Evolutionary conservation across 495 filamentous ascomycete genomes (phyloP), one percentile per base, ranked within the genome.

Genomic region (Penicillium daleae): DNA sequence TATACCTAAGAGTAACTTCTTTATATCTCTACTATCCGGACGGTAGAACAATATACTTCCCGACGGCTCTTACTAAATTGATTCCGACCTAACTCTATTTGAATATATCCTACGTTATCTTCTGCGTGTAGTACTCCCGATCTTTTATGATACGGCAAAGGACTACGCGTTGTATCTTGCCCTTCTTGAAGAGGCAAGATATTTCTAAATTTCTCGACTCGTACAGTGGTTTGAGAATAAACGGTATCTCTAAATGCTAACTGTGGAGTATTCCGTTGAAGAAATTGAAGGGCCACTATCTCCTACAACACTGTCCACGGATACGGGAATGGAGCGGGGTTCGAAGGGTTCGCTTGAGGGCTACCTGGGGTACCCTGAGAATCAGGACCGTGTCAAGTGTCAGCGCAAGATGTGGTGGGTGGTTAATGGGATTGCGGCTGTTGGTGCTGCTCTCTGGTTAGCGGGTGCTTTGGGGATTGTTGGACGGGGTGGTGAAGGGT

Each of bases 381-480:
- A 68, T 59, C 49, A 77, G 67, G 31, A 78, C 58, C 76, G 57
- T 57, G 78, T 61, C 39, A 76, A 74, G 68, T 68, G 75, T 32
- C 77, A 78, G 65, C 86, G 78, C 80, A 79, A 86, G 68, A 84
- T 86, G 66, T 87, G 90, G 86, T 87, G 89, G 82, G 65, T 78
- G 4, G 83, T 96, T 49, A 89, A 92, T 71, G 87, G 77, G 0
- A 74, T 87, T 40, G 79, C 84, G 1, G 85, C 82, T 0, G 73
- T 79, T 3, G 78, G 88, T 17, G 78, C 86, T 22, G 84, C 73
- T 0, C 46, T 91, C 31, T 97, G 93, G 93, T 83, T 93, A 57
- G 90, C 87, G 1, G 93, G 93, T 35, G 87, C 91, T 8, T 74
- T 96, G 53, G 90, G 90, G 0, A 79, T 97, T 50, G 85, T 97